Conservation (phyloP, 75 land plant genomes). For the Pinus taeda region DNA sequence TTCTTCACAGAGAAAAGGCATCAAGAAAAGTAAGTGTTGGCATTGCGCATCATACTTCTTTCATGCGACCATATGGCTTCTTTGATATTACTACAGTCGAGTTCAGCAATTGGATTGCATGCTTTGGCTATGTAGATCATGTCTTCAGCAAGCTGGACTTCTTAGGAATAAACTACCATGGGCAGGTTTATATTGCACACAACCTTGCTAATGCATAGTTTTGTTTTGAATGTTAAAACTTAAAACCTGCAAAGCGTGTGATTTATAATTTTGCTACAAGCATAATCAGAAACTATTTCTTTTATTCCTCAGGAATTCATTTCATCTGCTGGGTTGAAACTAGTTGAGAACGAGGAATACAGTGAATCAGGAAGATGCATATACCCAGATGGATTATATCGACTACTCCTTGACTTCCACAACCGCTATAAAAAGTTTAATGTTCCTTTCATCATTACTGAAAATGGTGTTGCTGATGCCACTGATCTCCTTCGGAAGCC, state of each 20-base stretch:
- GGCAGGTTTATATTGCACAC: constrained; percentile 62
- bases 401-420: constrained; percentile 81
- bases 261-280: neutral
- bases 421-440: constrained; percentile 84
- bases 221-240: neutral
- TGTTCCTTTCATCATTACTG: constrained; percentile 86
- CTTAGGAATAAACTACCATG: constrained; percentile 96
- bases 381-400: constrained; percentile 96
- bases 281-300: too few species aligned
- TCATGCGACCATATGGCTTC: constrained; percentile 93
- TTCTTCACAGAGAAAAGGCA: neutral
- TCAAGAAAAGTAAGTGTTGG: constrained; percentile 58
- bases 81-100: constrained; percentile 82
- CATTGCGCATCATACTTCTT: constrained; percentile 91
- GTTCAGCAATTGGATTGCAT: constrained; percentile 68
- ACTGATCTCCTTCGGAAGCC: constrained; percentile 91
- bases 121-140: constrained; percentile 75
- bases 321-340: constrained; percentile 83
- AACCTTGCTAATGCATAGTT: neutral
- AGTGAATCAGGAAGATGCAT: constrained; percentile 98
- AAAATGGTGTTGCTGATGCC: constrained; percentile 94
- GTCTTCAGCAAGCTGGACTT: constrained; percentile 82
- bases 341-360: constrained; percentile 83
- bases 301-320: constrained; percentile 64
- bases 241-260: neutral